Conservation (phyloP, 148 eudicot species). For the Heliosperma pusillum region DNA sequence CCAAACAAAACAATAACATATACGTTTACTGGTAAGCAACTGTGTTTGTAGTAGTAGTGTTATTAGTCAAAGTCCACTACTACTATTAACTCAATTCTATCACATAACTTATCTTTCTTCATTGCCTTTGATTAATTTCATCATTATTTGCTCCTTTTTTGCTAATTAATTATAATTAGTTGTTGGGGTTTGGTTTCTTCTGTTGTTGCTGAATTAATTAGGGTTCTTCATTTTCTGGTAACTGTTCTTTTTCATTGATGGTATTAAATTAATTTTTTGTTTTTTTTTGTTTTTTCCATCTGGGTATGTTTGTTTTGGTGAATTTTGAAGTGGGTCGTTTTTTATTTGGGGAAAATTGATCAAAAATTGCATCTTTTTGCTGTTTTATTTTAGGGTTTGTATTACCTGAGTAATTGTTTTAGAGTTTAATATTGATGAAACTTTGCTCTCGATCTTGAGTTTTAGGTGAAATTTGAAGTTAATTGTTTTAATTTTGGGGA, state of each 20-base stretch:
- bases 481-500: conserved; percentile 1
- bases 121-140: neutral
- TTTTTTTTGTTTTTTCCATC: conserved; percentile 9
- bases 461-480: conserved; percentile 12
- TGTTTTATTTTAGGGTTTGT: neutral
- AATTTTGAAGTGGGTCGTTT: neutral
- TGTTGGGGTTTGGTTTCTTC: neutral
- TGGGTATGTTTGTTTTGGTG: conserved; percentile 11
- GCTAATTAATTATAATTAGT: neutral
- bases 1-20: neutral
- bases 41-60: neutral
- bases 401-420: neutral
- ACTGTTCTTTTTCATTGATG: neutral
- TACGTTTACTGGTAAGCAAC: conserved; percentile 12
- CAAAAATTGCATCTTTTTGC: neutral
- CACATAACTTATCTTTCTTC: no score
- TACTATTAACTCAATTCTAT: neutral
- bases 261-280: neutral
- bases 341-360: neutral
- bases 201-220: conserved; percentile 9
- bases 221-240: conserved; percentile 20
- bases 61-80: conserved; percentile 10
- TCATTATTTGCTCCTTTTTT: neutral
- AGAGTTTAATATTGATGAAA: conserved; percentile 12
- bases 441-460: conserved; percentile 20